Conservation (phyloP, 805 yeast genomes). For the Spathaspora arborariae region DNA sequence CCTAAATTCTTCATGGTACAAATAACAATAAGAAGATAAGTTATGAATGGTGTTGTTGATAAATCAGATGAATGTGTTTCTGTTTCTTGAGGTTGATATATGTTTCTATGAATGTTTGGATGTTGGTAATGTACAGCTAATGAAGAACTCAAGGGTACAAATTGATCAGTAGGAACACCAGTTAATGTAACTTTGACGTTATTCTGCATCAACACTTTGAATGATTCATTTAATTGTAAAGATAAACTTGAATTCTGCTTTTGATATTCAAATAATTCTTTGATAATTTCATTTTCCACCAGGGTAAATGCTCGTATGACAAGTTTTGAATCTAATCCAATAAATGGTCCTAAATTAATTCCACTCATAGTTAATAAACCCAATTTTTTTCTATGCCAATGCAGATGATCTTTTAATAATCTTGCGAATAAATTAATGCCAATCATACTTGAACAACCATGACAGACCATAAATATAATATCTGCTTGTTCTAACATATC, state of each 20-base stretch:
- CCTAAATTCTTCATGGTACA: constrained; percentile 35
- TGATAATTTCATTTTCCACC: constrained; percentile 32
- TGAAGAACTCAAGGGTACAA: constrained; percentile 33
- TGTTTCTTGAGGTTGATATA: constrained; percentile 16
- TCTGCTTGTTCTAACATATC: constrained; percentile 25
- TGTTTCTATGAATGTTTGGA: constrained; percentile 33
- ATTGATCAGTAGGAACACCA: constrained; percentile 33
- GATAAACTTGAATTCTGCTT: constrained; percentile 17
- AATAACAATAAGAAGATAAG: constrained; percentile 23
- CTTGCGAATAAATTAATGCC: constrained; percentile 25
- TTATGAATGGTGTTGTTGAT: constrained; percentile 26
- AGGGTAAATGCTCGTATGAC: constrained; percentile 35
- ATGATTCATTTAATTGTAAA: constrained; percentile 14
- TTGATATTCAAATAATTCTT: constrained; percentile 33
- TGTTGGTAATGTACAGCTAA: constrained; percentile 27
- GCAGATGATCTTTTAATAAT: constrained; percentile 11
- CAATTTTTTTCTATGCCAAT: constrained; percentile 16
- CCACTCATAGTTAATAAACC: constrained; percentile 38
- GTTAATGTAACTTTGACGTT: constrained; percentile 35
- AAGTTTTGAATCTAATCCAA: constrained; percentile 30
- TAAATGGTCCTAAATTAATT: constrained; percentile 27
- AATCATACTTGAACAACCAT: constrained; percentile 32
- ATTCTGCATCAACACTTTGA: constrained; percentile 16
- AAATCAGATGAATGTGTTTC: constrained; percentile 1
- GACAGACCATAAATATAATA: constrained; percentile 29